These are phyloP conservation scores for Pyrenochaeta sp. DNA, from an alignment of 2,329 filamentous ascomycete genomes.

Conservation along the genomic window DNA sequence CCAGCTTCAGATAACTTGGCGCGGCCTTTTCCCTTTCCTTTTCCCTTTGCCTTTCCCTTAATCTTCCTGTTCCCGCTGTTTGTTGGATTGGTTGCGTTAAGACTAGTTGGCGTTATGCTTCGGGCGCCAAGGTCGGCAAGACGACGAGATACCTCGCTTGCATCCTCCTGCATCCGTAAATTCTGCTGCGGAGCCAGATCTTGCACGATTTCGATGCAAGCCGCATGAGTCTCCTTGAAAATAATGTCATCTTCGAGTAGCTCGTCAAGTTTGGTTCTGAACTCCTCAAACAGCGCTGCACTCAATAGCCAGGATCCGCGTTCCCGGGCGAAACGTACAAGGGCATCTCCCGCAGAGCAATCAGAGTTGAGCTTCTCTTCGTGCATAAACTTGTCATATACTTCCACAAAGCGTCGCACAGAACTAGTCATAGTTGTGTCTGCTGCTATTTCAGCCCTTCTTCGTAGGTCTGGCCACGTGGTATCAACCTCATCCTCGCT, in stretches of 20 bases:
- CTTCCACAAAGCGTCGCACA: constrained; percentile 43
- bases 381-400: constrained; percentile 48
- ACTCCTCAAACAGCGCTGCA: constrained; percentile 30
- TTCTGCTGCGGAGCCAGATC: constrained; percentile 1
- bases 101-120: too few species aligned
- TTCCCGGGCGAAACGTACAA: constrained; percentile 50
- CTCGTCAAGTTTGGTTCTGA: constrained; percentile 42
- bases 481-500: constrained; percentile 54
- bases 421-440: constrained; percentile 13
- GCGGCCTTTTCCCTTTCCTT: constrained; percentile 12
- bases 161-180: too few species aligned
- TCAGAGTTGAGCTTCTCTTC: constrained; percentile 46
- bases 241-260: constrained; percentile 40
- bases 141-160: constrained; percentile 7
- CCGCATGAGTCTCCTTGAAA: constrained; percentile 21
- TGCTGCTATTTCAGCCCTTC: constrained; percentile 25
- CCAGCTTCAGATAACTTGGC: constrained; percentile 12
- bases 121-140: constrained; percentile 6
- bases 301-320: constrained; percentile 28
- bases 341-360: constrained; percentile 43
- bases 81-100: too few species aligned
- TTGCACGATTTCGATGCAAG: constrained; percentile 20
- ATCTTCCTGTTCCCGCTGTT: neutral
- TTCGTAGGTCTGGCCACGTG: constrained; percentile 45
- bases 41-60: constrained; percentile 12